These are phyloP conservation scores for Tremella yokohamensis DNA, from an alignment of 768 basidiomycete genomes.

Conservation along the genomic window DNA sequence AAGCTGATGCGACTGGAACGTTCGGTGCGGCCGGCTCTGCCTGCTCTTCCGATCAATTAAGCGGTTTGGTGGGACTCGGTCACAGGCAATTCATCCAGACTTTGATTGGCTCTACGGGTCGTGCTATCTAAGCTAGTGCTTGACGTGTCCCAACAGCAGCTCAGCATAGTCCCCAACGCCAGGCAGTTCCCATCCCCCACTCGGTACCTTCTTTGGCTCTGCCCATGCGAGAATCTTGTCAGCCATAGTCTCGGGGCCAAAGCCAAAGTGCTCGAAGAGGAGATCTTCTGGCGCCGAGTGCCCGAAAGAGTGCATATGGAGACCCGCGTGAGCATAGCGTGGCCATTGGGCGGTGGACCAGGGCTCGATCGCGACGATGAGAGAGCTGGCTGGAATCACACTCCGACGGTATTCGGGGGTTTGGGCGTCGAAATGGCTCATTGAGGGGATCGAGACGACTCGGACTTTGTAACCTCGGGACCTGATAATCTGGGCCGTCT, in stretches of 20 bases:
- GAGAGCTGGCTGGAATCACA: conserved; percentile 30
- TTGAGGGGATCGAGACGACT: conserved; percentile 48
- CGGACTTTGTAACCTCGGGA: conserved; percentile 4
- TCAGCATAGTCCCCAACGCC: conserved; percentile 49
- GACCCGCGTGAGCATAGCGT: conserved; percentile 47
- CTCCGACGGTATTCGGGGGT: conserved; percentile 30
- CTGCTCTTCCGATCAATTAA: too few species aligned
- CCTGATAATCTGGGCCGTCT: conserved; percentile 32
- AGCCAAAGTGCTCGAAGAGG: conserved; percentile 49
- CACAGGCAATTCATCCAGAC: too few species aligned
- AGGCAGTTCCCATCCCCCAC: conserved; percentile 15
- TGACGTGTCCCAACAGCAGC: conserved; percentile 21
- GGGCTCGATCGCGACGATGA: conserved; percentile 49
- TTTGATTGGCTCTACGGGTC: too few species aligned
- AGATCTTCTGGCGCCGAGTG: conserved; percentile 44
- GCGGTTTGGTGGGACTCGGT: too few species aligned
- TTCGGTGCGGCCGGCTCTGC: too few species aligned
- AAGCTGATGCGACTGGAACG: too few species aligned
- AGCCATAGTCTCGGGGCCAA: conserved; percentile 39
- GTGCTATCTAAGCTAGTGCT: conserved; percentile 48
- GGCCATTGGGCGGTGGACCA: conserved; percentile 49
- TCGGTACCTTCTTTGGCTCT: conserved; percentile 10
- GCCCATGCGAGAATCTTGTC: conserved; percentile 31
- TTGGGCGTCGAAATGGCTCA: conserved; percentile 42
- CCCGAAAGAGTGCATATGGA: conserved; percentile 48